Percentiles rank a stretch among this genome's conserved stretches.
phyloP scores from a whole-genome alignment of 495 filamentous ascomycete species.

The Sporormia fimetaria region DNA sequence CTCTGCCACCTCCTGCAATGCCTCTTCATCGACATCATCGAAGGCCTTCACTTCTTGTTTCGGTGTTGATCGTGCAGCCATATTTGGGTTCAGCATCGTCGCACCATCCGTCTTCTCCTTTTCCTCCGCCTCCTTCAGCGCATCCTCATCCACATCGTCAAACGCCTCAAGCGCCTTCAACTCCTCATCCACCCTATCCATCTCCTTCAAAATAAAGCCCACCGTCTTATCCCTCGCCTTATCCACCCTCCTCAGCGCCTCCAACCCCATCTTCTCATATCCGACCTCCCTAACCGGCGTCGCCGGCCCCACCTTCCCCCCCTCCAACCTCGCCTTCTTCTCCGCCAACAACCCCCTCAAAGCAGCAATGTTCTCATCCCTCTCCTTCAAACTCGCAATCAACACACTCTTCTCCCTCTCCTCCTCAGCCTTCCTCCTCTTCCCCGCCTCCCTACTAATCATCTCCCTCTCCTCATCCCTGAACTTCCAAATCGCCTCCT shows the following conservation, averaged over 20 bases:
- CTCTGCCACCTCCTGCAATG: too few species aligned
- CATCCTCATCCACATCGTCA: conserved; percentile 11
- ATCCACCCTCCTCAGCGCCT: conserved; percentile 31
- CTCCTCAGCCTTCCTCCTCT: conserved; percentile 29
- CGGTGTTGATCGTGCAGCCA: too few species aligned
- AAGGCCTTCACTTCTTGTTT: too few species aligned
- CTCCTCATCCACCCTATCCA: conserved; percentile 34
- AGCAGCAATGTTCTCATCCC: conserved; percentile 34
- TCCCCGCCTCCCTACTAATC: conserved; percentile 11
- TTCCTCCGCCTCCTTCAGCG: conserved; percentile 3
- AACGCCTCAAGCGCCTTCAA: conserved; percentile 4
- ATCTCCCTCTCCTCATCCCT: conserved; percentile 18
- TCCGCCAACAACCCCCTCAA: conserved; percentile 32
- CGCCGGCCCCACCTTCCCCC: conserved; percentile 9
- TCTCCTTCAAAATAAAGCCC: conserved; percentile 34
- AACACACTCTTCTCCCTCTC: conserved; percentile 25
- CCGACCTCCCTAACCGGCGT: conserved; percentile 22
- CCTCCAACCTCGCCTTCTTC: conserved; percentile 23
- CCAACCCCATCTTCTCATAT: conserved; percentile 32
- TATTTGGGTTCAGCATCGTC: too few species aligned
- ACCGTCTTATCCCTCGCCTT: conserved; percentile 37
- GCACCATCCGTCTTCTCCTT: too few species aligned
- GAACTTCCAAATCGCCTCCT: conserved; percentile 31
- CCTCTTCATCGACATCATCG: too few species aligned
- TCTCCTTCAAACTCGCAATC: conserved; percentile 26